Evolutionary conservation across 2,329 filamentous ascomycete species (phyloP).

Genomic region (Dothideomycetidae sp.): DNA sequence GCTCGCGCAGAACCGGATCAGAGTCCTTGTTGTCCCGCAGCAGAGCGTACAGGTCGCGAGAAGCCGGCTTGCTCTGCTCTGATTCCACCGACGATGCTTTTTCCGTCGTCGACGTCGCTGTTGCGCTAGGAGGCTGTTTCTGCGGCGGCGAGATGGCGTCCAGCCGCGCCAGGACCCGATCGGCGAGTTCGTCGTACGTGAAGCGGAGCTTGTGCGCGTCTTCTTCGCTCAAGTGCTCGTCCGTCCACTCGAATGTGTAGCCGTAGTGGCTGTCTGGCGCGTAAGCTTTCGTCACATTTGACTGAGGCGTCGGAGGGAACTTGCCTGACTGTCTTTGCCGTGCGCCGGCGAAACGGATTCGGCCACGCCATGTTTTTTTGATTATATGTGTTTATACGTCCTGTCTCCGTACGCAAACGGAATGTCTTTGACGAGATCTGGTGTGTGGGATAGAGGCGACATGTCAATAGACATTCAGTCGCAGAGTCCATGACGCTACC

Average conservation of each 20-base stretch:
- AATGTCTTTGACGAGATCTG: no score
- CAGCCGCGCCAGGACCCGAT: slow-evolving; percentile 49
- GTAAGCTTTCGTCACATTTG: slow-evolving; percentile 8
- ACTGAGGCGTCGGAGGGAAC: slow-evolving; percentile 13
- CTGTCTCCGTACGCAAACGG: no score
- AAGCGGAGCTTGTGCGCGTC: slow-evolving; percentile 47
- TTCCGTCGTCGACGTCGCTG: slow-evolving; percentile 13
- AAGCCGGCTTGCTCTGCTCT: slow-evolving; percentile 18
- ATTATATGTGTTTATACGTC: no score
- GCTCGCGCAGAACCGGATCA: slow-evolving; percentile 40
- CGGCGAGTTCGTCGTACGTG: slow-evolving; percentile 54
- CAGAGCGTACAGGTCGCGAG: slow-evolving; percentile 48
- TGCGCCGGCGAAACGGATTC: slow-evolving; percentile 29
- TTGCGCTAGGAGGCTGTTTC: slow-evolving; percentile 11
- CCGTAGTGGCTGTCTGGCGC: slow-evolving; percentile 46
- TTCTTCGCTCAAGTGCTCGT: slow-evolving; percentile 46
- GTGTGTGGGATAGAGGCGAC: no score
- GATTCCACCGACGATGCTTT: slow-evolving; percentile 11
- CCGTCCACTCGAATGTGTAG: slow-evolving; percentile 55
- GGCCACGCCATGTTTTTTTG: slow-evolving; percentile 33
- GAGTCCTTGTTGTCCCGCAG: slow-evolving; percentile 43
- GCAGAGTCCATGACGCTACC: no score
- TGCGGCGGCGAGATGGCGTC: slow-evolving; percentile 44
- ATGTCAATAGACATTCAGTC: no score
- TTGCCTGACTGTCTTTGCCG: slow-evolving; percentile 30